Evolutionary conservation across 495 filamentous ascomycete species (phyloP).

Genomic region (Penicillium subrubescens): DNA sequence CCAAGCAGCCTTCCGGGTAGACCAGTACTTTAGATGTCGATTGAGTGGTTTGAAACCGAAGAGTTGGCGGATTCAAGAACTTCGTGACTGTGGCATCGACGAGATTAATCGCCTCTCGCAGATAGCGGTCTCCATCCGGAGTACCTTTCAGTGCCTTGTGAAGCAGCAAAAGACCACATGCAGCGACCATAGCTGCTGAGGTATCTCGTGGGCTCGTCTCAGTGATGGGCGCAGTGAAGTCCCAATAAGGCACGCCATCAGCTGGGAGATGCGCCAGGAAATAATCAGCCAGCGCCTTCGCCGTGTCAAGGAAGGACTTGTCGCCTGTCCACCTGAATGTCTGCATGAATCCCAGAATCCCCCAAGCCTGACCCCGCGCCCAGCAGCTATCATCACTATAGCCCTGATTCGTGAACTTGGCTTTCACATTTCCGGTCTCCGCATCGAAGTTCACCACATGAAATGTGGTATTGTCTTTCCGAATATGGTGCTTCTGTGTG

Average conservation of each 20-base stretch:
- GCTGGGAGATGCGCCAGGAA: slow-evolving; percentile 36
- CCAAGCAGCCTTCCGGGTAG: slow-evolving; percentile 5
- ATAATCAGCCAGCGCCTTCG: slow-evolving; percentile 35
- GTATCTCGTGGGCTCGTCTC: slow-evolving; percentile 35
- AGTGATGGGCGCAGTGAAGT: slow-evolving; percentile 42
- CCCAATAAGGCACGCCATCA: slow-evolving; percentile 43
- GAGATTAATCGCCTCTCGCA: slow-evolving; percentile 35
- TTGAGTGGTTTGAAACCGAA: slow-evolving; percentile 4
- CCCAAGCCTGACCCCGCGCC: slow-evolving; percentile 51
- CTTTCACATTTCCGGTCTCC: slow-evolving; percentile 30
- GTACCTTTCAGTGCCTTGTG: slow-evolving; percentile 28
- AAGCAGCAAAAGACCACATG: slow-evolving; percentile 43
- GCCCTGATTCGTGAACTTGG: slow-evolving; percentile 44
- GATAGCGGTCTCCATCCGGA: slow-evolving; percentile 20
- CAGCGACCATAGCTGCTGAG: slow-evolving; percentile 45
- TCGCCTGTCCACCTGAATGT: slow-evolving; percentile 46
- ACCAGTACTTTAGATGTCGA: slow-evolving; percentile 1
- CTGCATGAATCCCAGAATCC: slow-evolving; percentile 46
- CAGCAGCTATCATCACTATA: slow-evolving; percentile 42
- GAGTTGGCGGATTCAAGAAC: slow-evolving; percentile 17
- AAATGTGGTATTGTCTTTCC: slow-evolving; percentile 35
- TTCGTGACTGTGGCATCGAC: slow-evolving; percentile 31
- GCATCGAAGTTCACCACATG: slow-evolving; percentile 46
- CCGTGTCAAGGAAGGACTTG: slow-evolving; percentile 34
- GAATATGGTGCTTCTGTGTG: slow-evolving; percentile 37